Percentiles rank a stretch among this genome's conserved stretches.
These are phyloP conservation scores for Diversispora epigaea DNA, from an alignment of 192 early-diverging fungal species.

Conservation along the genomic window DNA sequence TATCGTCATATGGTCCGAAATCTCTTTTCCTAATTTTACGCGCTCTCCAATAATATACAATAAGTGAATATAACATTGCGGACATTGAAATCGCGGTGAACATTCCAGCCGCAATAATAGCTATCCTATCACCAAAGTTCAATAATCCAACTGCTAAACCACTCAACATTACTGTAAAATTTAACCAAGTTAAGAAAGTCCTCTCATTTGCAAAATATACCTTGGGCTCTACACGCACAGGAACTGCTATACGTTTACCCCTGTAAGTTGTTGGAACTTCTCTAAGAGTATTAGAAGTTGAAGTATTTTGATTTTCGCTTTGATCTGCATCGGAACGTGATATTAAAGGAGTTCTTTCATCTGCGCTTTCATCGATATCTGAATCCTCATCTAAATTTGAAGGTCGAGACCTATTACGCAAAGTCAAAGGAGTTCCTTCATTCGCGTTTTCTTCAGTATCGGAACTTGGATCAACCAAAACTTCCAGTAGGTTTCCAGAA, in stretches of 20 bases:
- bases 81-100: constrained; percentile 72
- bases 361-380: constrained; percentile 26
- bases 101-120: constrained; percentile 64
- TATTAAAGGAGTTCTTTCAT: constrained; percentile 38
- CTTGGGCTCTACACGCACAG: constrained; percentile 80
- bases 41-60: constrained; percentile 77
- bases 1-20: constrained; percentile 78
- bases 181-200: constrained; percentile 87
- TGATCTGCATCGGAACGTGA: constrained; percentile 23
- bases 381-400: no score
- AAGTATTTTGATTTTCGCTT: constrained; percentile 21
- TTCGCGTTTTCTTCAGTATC: constrained; percentile 26
- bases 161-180: constrained; percentile 72
- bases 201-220: constrained; percentile 94
- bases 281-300: neutral
- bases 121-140: constrained; percentile 77
- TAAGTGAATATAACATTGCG: constrained; percentile 79
- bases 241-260: constrained; percentile 58
- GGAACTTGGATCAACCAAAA: constrained; percentile 32
- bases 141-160: constrained; percentile 71
- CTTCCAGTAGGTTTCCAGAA: constrained; percentile 38
- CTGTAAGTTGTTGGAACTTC: constrained; percentile 36
- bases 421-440: constrained; percentile 17
- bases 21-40: constrained; percentile 73
- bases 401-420: no score